Conservation (phyloP, 441 rosid species). For the Melastoma candidum region DNA sequence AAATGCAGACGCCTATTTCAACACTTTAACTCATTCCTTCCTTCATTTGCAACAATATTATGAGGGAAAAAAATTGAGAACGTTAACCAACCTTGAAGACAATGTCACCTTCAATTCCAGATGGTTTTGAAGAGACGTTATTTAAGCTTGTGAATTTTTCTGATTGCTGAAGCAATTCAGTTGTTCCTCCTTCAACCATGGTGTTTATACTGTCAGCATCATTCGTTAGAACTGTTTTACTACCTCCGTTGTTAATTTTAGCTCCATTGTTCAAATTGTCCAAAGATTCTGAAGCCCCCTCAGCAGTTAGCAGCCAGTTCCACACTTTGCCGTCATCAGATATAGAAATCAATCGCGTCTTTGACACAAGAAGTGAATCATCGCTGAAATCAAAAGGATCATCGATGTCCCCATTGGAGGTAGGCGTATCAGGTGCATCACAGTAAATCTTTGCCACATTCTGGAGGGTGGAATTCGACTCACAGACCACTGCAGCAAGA, state of each 20-base stretch:
- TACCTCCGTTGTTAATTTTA: conserved; percentile 22
- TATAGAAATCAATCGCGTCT: conserved; percentile 65
- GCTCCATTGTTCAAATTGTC: conserved; percentile 27
- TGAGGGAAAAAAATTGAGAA: not conserved
- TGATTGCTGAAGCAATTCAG: conserved; percentile 25
- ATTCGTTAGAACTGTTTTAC: conserved; percentile 20
- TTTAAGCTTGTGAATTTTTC: conserved; percentile 29
- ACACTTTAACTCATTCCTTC: too few species aligned
- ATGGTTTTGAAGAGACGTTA: conserved; percentile 26
- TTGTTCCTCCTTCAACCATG: conserved; percentile 26
- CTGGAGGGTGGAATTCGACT: conserved; percentile 73
- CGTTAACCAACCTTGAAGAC: conserved; percentile 55
- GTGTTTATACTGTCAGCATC: conserved; percentile 15
- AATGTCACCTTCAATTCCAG: conserved; percentile 27
- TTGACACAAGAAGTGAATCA: conserved; percentile 54
- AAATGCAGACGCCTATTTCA: too few species aligned
- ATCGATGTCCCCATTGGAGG: conserved; percentile 46
- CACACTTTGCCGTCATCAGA: conserved; percentile 95
- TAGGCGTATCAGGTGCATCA: conserved; percentile 36
- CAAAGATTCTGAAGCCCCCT: conserved; percentile 48
- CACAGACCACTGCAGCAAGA: conserved; percentile 52
- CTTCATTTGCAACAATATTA: too few species aligned
- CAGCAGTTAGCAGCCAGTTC: conserved; percentile 89
- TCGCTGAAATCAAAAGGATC: conserved; percentile 83
- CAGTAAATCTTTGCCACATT: conserved; percentile 58